Base-by-base conservation (phyloP, 345 rosid species). In the Arabidopsis arenosa region DNA sequence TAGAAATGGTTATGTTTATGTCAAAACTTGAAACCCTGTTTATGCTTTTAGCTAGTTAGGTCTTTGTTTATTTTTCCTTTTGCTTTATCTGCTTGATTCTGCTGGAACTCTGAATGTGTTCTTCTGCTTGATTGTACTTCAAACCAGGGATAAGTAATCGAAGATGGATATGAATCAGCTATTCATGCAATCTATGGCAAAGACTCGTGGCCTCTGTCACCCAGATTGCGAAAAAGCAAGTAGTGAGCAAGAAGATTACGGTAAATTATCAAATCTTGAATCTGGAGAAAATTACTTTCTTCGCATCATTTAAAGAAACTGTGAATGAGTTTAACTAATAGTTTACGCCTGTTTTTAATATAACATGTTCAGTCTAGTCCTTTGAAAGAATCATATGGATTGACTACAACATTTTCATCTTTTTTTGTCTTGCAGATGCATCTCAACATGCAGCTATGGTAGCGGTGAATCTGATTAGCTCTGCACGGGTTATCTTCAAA, bases 401-500 rank as follows among this genome's bases (percentile, higher is more conserved):
- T 21, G 55, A 54, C 36, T 54, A 1, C 36, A 55, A 55, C 60
- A 13, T 3, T 56, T 56, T 56, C 40, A 30, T 32, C 21, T 5
- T 44, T 13, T 28, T 26, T 10, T 57, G 23, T 45, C 37, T 56
- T 66, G 52, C 14, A 74, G 78, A 66, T 57, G 30, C 67, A 17
- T 40, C 61, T 67, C 26, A 39, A 33, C 9, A 36, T 39, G 73
- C 73, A 3, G 79, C 79, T 49, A 5, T 14, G 2, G 18, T 75
- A 18, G 79, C 74, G 0, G 55, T 21, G 11, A 32, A 6, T 23
- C 52, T 75, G 17, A 30, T 75, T 9, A 59, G 79, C 74, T 13
- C 79, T 26, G 68, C 73, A 14, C 61, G 79, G 9, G 23, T 57
- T 18, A 1, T 75, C 4, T 8, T 47, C 3, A 39, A 58, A 1